A percentile compares a stretch with the other conserved stretches of the same genome.
These are phyloP conservation scores for Scortechinia acanthostroma DNA, from an alignment of 2,329 filamentous ascomycete species.

Conservation along the genomic window DNA sequence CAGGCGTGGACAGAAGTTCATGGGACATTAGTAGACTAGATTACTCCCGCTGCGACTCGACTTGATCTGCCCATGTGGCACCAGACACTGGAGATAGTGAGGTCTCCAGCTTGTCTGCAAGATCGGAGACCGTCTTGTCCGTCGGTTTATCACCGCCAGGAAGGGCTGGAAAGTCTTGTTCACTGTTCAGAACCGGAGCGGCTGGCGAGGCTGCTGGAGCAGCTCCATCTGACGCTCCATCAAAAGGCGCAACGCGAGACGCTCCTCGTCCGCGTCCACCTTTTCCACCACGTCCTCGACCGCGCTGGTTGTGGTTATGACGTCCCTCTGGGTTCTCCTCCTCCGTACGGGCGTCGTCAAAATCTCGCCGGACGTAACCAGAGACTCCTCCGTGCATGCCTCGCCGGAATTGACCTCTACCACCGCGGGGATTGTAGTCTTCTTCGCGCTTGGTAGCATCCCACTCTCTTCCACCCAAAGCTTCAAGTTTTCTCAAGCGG, in stretches of 20 bases:
- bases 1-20: too few species aligned
- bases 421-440: constrained; percentile 32
- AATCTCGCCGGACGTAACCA: constrained; percentile 16
- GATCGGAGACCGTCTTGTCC: background rate
- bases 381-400: constrained; percentile 42
- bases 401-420: constrained; percentile 29
- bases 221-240: background rate
- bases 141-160: background rate
- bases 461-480: constrained; percentile 51
- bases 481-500: constrained; percentile 47
- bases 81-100: background rate
- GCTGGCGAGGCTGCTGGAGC: background rate
- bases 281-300: constrained; percentile 19
- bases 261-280: constrained; percentile 12
- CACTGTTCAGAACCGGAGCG: background rate
- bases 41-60: background rate
- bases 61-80: background rate
- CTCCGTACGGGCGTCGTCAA: constrained; percentile 11
- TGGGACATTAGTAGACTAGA: too few species aligned
- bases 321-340: constrained; percentile 4
- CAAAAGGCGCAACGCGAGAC: constrained; percentile 11
- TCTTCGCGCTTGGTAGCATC: constrained; percentile 53
- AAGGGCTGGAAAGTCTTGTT: background rate
- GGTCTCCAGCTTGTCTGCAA: background rate
- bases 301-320: constrained; percentile 10